phyloP scores from a whole-genome alignment of 192 early-diverging fungal species.

The Coemansia umbellata region DNA sequence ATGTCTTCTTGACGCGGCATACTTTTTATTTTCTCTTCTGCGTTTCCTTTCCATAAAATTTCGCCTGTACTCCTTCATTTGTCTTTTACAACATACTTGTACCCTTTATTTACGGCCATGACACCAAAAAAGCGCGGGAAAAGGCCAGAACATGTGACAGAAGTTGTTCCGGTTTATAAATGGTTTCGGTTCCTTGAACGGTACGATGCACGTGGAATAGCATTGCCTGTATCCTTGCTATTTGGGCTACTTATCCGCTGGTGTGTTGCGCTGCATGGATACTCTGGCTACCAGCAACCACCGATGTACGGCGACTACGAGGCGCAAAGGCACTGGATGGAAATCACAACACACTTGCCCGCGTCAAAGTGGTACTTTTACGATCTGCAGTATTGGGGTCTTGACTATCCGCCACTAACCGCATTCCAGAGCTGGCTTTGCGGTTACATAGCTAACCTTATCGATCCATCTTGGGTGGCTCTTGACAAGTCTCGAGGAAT shows the following conservation, averaged over 20 bases:
- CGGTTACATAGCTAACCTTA: constrained; percentile 65
- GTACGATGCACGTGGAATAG: constrained; percentile 24
- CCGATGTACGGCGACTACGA: constrained; percentile 95
- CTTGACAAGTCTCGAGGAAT: constrained; percentile 80
- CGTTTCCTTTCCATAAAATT: not conserved
- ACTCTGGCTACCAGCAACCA: constrained; percentile 70
- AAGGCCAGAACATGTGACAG: not conserved
- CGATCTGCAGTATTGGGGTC: constrained; percentile 86
- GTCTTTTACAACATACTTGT: not conserved
- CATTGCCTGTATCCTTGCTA: constrained; percentile 34
- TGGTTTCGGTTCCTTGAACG: constrained; percentile 40
- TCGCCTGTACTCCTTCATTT: too few species aligned
- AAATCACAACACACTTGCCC: constrained; percentile 81
- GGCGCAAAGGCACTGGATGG: constrained; percentile 98
- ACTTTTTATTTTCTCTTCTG: not conserved
- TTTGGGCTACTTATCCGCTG: constrained; percentile 64
- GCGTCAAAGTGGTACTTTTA: constrained; percentile 83
- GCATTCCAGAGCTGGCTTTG: constrained; percentile 90
- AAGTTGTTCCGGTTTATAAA: constrained; percentile 16
- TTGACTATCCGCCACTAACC: constrained; percentile 96
- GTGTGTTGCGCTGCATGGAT: constrained; percentile 61
- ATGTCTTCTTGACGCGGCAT: too few species aligned
- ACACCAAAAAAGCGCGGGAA: not conserved
- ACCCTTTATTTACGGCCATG: not conserved
- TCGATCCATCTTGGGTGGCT: constrained; percentile 83